Conservation (phyloP, 2,329 filamentous ascomycete genomes). For the Claviceps maximensis region DNA sequence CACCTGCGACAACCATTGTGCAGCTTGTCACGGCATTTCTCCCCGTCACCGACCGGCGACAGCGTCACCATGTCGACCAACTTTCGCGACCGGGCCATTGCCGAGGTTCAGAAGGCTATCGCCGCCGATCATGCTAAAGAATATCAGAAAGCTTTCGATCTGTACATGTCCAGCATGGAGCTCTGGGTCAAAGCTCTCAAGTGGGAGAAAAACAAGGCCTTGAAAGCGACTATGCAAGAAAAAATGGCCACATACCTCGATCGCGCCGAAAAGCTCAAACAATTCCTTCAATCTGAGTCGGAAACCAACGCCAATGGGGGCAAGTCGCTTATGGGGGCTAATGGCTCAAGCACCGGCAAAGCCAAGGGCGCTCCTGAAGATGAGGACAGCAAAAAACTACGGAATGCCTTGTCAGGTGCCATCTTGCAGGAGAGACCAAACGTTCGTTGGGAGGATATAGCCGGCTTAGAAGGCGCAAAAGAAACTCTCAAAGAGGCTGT, state of each 20-base stretch:
- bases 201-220: slow-evolving; percentile 98
- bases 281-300: slow-evolving; percentile 65
- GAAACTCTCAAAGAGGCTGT: slow-evolving; percentile 97
- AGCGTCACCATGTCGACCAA: slow-evolving; percentile 71
- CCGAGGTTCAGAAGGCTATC: slow-evolving; percentile 94
- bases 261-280: slow-evolving; percentile 93
- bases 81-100: slow-evolving; percentile 92
- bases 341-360: slow-evolving; percentile 53
- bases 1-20: neutral
- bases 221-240: slow-evolving; percentile 91
- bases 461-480: slow-evolving; percentile 85
- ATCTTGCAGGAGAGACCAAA: slow-evolving; percentile 94
- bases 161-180: slow-evolving; percentile 91
- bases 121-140: slow-evolving; percentile 89
- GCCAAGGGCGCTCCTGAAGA: slow-evolving; percentile 57
- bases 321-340: slow-evolving; percentile 51
- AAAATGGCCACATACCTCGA: slow-evolving; percentile 98
- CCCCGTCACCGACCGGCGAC: neutral
- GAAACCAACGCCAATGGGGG: slow-evolving; percentile 57
- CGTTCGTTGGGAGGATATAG: slow-evolving; percentile 95
- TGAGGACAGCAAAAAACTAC: slow-evolving; percentile 88
- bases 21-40: neutral
- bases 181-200: slow-evolving; percentile 98
- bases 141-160: slow-evolving; percentile 92
- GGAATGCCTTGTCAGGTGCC: slow-evolving; percentile 78